Conservation (phyloP, 495 filamentous ascomycete genomes). For the Halenospora varia region DNA sequence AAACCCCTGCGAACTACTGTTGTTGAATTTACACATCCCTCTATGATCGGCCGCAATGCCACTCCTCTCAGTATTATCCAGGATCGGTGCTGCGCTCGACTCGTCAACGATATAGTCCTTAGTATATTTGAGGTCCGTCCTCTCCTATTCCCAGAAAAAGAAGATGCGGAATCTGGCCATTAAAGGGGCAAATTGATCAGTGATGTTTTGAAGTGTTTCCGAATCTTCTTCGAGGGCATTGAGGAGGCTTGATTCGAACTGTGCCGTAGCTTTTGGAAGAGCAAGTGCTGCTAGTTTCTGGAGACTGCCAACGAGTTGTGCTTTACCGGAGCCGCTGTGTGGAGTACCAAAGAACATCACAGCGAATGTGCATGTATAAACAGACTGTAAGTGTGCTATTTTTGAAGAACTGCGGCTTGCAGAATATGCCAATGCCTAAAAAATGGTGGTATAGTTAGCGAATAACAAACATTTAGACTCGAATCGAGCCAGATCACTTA, state of each 20-base stretch:
- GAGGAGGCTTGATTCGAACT: slow-evolving; percentile 24
- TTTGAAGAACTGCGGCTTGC: slow-evolving; percentile 21
- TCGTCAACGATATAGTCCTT: slow-evolving; percentile 31
- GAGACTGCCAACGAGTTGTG: slow-evolving; percentile 5
- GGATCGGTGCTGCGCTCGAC: slow-evolving; percentile 32
- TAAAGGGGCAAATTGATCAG: slow-evolving; percentile 38
- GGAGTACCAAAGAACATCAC: slow-evolving; percentile 38
- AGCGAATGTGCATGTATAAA: slow-evolving; percentile 35
- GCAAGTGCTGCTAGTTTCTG: slow-evolving; percentile 5
- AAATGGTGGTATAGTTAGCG: too few relatives aligned
- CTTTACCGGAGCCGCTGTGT: slow-evolving; percentile 16
- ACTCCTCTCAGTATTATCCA: slow-evolving; percentile 30
- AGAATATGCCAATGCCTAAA: slow-evolving; percentile 27
- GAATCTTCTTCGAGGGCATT: slow-evolving; percentile 32
- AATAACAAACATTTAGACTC: too few relatives aligned
- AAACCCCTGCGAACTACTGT: neutral
- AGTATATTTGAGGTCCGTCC: slow-evolving; percentile 31
- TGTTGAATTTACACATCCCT: slow-evolving; percentile 3
- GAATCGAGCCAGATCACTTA: too few relatives aligned
- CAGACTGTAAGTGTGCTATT: slow-evolving; percentile 30
- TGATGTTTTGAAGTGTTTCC: slow-evolving; percentile 39
- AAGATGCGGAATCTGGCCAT: slow-evolving; percentile 37
- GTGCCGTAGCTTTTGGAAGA: slow-evolving; percentile 7
- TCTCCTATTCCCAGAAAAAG: slow-evolving; percentile 41
- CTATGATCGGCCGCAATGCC: slow-evolving; percentile 28